Evolutionary conservation across 345 rosid species (phyloP).

Genomic region (Populus nigra): DNA sequence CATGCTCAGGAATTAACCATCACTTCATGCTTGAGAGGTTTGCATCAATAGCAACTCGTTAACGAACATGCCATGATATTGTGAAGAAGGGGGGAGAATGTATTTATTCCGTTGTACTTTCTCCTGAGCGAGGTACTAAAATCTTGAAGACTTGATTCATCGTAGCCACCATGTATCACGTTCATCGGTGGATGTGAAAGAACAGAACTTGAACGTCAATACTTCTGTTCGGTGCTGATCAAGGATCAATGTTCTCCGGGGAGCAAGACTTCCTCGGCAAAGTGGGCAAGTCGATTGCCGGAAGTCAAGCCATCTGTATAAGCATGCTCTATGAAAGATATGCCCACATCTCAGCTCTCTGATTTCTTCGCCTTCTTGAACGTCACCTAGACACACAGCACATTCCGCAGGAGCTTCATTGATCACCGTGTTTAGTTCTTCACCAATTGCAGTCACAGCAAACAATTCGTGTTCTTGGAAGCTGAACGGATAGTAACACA

Average conservation of each 20-base stretch:
- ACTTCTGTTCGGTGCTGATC: not conserved
- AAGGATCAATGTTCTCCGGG: not conserved
- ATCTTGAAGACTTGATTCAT: not conserved
- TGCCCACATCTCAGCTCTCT: slow-evolving; percentile 25
- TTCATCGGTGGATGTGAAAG: not conserved
- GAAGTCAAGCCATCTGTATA: slow-evolving; percentile 16
- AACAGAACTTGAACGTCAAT: slow-evolving; percentile 7
- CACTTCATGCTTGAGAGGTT: no score
- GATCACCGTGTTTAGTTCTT: not conserved
- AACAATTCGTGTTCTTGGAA: not conserved
- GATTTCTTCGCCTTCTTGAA: slow-evolving; percentile 20
- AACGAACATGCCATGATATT: no score
- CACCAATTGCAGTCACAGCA: not conserved
- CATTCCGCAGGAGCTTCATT: not conserved
- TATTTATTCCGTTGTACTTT: no score
- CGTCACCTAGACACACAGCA: slow-evolving; percentile 2
- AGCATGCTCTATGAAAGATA: slow-evolving; percentile 20
- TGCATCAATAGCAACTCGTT: no score
- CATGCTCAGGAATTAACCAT: no score
- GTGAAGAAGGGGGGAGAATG: no score
- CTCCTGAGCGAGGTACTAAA: no score
- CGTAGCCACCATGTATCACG: slow-evolving; percentile 22
- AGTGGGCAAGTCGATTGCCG: slow-evolving; percentile 15
- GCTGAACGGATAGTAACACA: not conserved
- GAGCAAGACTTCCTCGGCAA: slow-evolving; percentile 9